Conservation (phyloP, 2,329 filamentous ascomycete genomes). For the Aspergillus sp. region DNA sequence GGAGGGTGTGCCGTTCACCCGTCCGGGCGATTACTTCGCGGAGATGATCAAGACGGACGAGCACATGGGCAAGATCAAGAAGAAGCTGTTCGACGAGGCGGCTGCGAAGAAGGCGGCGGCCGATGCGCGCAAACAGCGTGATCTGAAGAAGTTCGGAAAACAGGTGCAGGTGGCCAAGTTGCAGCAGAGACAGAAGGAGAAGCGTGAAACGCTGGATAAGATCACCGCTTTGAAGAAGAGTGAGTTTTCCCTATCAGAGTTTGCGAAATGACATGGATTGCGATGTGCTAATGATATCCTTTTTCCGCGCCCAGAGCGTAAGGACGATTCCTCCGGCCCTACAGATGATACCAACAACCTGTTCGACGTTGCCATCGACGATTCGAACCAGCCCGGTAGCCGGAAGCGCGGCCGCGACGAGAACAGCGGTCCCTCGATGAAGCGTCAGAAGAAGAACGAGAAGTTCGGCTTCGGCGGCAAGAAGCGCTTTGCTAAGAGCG, state of each 20-base stretch:
- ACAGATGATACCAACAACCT: conserved; percentile 73
- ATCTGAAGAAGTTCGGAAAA: conserved; percentile 99
- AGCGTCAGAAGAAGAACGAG: conserved; percentile 89
- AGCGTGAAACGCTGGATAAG: conserved; percentile 91
- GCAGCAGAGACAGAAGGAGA: conserved; percentile 89
- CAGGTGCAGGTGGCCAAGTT: conserved; percentile 94
- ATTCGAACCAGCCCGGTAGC: conserved; percentile 59
- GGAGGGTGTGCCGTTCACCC: conserved; percentile 81
- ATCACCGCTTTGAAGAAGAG: conserved; percentile 94
- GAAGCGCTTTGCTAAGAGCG: conserved; percentile 88
- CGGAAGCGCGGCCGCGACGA: conserved; percentile 43
- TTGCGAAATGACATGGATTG: not conserved
- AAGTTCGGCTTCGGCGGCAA: conserved; percentile 97
- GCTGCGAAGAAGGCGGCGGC: conserved; percentile 87
- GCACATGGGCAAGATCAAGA: conserved; percentile 96
- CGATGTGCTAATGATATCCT: conserved; percentile 22
- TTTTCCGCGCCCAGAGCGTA: conserved; percentile 65
- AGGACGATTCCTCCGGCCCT: conserved; percentile 62
- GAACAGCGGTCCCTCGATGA: conserved; percentile 50
- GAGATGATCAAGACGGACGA: conserved; percentile 99
- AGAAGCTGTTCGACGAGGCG: conserved; percentile 88
- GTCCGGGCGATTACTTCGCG: conserved; percentile 93
- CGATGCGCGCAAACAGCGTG: conserved; percentile 86
- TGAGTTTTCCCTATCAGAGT: conserved; percentile 54
- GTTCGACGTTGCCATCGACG: conserved; percentile 86